Conservation (phyloP, 257 asterid genomes). For the Ilex asprella region DNA sequence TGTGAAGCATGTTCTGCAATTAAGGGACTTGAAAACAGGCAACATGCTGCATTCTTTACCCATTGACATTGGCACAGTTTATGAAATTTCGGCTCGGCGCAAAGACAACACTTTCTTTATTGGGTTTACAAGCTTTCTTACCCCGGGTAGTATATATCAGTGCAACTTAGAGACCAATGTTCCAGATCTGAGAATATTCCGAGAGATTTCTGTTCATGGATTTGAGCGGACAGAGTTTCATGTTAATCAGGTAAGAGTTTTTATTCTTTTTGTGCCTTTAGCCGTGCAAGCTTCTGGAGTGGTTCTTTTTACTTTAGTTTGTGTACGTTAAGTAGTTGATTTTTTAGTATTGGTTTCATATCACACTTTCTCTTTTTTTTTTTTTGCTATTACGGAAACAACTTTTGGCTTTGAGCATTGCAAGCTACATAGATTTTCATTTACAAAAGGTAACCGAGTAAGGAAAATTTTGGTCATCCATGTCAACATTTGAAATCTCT, state of each 20-base stretch:
- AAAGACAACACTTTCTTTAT: slow-evolving; percentile 51
- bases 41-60: slow-evolving; percentile 56
- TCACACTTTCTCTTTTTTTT: background rate
- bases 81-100: slow-evolving; percentile 62
- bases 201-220: slow-evolving; percentile 71
- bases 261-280: slow-evolving; percentile 3
- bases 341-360: no score
- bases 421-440: no score
- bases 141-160: slow-evolving; percentile 71
- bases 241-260: slow-evolving; percentile 64
- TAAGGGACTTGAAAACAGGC: slow-evolving; percentile 78
- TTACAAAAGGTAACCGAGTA: no score
- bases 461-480: no score
- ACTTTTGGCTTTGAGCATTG: no score
- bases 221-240: slow-evolving; percentile 66
- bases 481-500: no score
- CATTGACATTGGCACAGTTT: slow-evolving; percentile 77
- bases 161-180: slow-evolving; percentile 50
- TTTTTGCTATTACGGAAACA: background rate
- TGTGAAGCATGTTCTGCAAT: slow-evolving; percentile 81
- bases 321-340: no score
- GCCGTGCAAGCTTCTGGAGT: background rate
- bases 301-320: no score
- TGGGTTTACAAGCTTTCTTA: slow-evolving; percentile 77
- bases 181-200: slow-evolving; percentile 58